Conservation (phyloP, 1,139 yeast genomes). For the Yamadazyma taylorii region DNA sequence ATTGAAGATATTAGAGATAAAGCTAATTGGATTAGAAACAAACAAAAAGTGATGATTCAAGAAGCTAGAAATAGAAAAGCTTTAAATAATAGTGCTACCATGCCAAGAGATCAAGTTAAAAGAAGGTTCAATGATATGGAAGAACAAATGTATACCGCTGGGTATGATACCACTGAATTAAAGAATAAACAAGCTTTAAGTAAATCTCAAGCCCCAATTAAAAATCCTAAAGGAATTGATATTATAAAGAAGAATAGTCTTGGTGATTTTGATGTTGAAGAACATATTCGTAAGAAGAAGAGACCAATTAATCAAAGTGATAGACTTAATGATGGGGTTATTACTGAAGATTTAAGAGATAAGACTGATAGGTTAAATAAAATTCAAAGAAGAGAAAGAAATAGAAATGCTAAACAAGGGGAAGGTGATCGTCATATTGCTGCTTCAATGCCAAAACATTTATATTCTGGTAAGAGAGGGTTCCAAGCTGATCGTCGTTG, state of each 20-base stretch:
- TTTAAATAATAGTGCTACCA: constrained; percentile 80
- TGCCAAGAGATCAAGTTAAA: constrained; percentile 89
- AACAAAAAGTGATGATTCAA: constrained; percentile 88
- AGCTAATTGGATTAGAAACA: constrained; percentile 94
- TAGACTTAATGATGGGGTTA: constrained; percentile 83
- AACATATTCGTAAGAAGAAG: constrained; percentile 46
- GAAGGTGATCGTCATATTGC: constrained; percentile 93
- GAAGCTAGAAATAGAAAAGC: constrained; percentile 88
- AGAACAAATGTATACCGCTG: constrained; percentile 82
- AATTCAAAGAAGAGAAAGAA: constrained; percentile 90
- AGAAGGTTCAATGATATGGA: constrained; percentile 82
- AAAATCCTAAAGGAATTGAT: constrained; percentile 65
- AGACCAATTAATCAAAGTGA: constrained; percentile 64
- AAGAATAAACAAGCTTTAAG: constrained; percentile 41
- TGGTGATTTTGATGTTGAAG: constrained; percentile 28
- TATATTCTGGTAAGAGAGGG: constrained; percentile 96
- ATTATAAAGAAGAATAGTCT: constrained; percentile 60
- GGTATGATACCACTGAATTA: constrained; percentile 78
- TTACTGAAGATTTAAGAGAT: constrained; percentile 75
- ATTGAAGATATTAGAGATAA: constrained; percentile 74
- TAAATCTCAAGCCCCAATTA: constrained; percentile 24
- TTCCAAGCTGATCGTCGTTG: constrained; percentile 78
- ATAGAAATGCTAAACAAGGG: constrained; percentile 89
- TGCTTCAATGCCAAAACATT: constrained; percentile 86
- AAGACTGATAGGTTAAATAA: constrained; percentile 88